Evolutionary conservation across 495 filamentous ascomycete genomes (phyloP).

Genomic region (Trichoderma gamsii): DNA sequence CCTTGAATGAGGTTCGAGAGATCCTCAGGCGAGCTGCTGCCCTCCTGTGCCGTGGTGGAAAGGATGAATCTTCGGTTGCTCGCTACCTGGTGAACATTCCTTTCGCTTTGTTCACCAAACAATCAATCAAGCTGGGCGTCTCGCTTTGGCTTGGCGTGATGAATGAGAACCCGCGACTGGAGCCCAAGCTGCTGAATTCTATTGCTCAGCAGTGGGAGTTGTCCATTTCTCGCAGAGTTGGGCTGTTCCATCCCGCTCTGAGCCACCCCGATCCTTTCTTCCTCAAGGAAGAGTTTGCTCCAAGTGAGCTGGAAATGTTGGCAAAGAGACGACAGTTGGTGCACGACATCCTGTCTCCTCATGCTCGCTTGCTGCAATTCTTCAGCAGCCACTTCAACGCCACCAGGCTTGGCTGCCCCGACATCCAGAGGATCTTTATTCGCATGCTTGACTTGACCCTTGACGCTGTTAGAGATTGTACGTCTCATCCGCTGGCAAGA

Average conservation of each 20-base stretch:
- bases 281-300: slow-evolving; percentile 84
- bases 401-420: slow-evolving; percentile 68
- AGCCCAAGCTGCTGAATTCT: slow-evolving; percentile 73
- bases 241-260: slow-evolving; percentile 73
- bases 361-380: slow-evolving; percentile 79
- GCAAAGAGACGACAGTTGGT: slow-evolving; percentile 67
- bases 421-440: slow-evolving; percentile 73
- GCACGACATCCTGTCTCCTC: slow-evolving; percentile 75
- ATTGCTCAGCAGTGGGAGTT: slow-evolving; percentile 83
- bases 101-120: slow-evolving; percentile 86
- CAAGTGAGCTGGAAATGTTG: slow-evolving; percentile 74
- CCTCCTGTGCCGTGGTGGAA: slow-evolving; percentile 67
- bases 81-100: slow-evolving; percentile 86
- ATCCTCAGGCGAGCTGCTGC: slow-evolving; percentile 76
- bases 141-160: slow-evolving; percentile 95
- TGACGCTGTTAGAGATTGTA: slow-evolving; percentile 59
- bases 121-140: slow-evolving; percentile 89
- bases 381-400: slow-evolving; percentile 92
- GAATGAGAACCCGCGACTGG: slow-evolving; percentile 86
- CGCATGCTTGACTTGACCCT: slow-evolving; percentile 72
- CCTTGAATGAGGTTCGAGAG: slow-evolving; percentile 71
- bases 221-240: slow-evolving; percentile 65
- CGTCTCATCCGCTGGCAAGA: slow-evolving; percentile 76
- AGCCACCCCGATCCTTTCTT: slow-evolving; percentile 84
- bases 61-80: slow-evolving; percentile 67